phyloP scores from a whole-genome alignment of 495 filamentous ascomycete species.

The Jackrogersella minutella region DNA sequence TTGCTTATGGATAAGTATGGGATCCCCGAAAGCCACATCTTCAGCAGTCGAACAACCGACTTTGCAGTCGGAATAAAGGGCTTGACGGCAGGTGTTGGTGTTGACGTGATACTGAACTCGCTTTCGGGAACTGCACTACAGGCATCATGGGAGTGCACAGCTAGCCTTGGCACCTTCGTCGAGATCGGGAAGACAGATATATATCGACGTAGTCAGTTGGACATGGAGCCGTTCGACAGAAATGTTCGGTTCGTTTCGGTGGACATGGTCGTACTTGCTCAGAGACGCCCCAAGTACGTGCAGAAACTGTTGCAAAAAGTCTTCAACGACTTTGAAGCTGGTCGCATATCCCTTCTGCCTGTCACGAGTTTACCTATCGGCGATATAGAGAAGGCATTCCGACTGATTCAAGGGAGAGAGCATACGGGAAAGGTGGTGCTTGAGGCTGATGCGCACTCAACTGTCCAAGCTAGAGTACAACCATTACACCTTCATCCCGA shows the following conservation, averaged over 20 bases:
- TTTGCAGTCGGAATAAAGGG: neutral
- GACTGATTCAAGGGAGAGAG: neutral
- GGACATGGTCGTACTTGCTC: neutral
- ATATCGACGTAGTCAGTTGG: neutral
- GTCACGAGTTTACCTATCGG: neutral
- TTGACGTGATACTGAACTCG: neutral
- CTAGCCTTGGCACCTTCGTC: neutral
- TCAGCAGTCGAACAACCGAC: neutral
- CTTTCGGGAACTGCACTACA: neutral
- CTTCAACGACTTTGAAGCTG: neutral
- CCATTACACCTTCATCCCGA: neutral
- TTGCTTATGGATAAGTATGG: neutral
- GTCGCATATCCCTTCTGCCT: neutral
- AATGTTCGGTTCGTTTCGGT: neutral
- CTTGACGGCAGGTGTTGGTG: neutral
- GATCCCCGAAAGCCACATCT: neutral
- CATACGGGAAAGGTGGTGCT: neutral
- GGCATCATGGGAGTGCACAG: neutral
- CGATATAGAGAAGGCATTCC: neutral
- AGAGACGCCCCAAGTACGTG: neutral
- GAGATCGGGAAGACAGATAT: neutral
- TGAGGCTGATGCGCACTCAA: neutral
- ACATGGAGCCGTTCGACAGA: neutral
- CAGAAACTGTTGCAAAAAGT: neutral
- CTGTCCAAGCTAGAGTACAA: neutral